Conservation (phyloP, 768 basidiomycete species). For the Lactifluus hygrophoroides region DNA sequence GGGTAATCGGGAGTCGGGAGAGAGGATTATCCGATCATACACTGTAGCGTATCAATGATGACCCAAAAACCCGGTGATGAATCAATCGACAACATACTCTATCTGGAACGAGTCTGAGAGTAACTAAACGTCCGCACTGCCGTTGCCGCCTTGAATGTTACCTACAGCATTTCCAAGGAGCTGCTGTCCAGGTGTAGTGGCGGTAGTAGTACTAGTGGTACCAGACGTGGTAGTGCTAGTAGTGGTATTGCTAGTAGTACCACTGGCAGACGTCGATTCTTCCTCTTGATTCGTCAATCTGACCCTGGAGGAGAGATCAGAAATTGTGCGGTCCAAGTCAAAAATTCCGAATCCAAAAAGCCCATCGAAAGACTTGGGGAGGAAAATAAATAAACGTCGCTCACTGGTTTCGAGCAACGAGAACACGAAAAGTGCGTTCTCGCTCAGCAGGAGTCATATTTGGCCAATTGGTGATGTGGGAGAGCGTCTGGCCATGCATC, state of each 20-base stretch:
- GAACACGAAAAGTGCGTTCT: slow-evolving; percentile 16
- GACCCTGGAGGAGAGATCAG: background rate
- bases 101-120: too few relatives aligned
- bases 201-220: too few relatives aligned
- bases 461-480: slow-evolving; percentile 16
- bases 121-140: background rate
- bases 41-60: too few relatives aligned
- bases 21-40: too few relatives aligned
- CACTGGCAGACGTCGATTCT: background rate
- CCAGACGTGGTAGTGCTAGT: too few relatives aligned
- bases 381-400: background rate
- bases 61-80: too few relatives aligned
- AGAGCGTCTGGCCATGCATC: slow-evolving; percentile 7
- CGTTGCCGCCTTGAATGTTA: background rate
- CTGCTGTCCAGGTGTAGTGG: background rate
- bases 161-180: background rate
- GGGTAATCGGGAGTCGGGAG: too few relatives aligned
- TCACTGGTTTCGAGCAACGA: slow-evolving; percentile 14
- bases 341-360: too few relatives aligned
- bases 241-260: too few relatives aligned
- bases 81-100: background rate
- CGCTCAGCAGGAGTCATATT: slow-evolving; percentile 14
- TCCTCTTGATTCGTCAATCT: slow-evolving; percentile 14
- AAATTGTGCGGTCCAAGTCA: too few relatives aligned
- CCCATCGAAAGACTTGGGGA: too few relatives aligned